Conservation (phyloP, 192 early-diverging fungal genomes). For the Coemansia sp. region DNA sequence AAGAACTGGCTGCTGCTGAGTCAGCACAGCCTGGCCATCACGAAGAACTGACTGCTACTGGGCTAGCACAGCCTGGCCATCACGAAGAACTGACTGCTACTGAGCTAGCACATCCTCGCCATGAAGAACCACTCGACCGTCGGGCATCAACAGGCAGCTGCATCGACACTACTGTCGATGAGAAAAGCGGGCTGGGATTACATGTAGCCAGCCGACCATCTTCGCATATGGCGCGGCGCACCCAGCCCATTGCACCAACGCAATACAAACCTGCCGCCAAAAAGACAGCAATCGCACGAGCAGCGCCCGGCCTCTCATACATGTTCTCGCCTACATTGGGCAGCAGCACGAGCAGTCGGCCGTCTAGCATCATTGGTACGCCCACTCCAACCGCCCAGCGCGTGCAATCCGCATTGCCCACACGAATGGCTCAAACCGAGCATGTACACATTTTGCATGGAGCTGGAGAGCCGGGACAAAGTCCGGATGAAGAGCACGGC, state of each 20-base stretch:
- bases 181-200: conserved; percentile 21
- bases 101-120: background rate
- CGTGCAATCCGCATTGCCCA: background rate
- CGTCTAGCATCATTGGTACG: conserved; percentile 41
- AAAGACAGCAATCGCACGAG: conserved; percentile 39
- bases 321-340: conserved; percentile 49
- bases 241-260: conserved; percentile 31
- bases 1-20: background rate
- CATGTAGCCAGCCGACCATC: conserved; percentile 13
- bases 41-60: background rate
- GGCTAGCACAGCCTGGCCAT: background rate
- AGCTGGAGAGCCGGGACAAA: background rate
- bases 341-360: conserved; percentile 24
- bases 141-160: conserved; percentile 19
- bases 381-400: conserved; percentile 10
- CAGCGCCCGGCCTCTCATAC: conserved; percentile 52
- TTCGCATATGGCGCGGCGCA: conserved; percentile 24
- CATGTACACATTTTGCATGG: no score
- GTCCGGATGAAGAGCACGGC: background rate
- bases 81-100: background rate
- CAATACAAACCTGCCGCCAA: conserved; percentile 46
- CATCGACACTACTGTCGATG: conserved; percentile 9
- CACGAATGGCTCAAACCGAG: background rate
- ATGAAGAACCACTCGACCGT: background rate
- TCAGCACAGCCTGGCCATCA: background rate